Conservation (phyloP, 805 yeast species). For the Candida insectorum region DNA sequence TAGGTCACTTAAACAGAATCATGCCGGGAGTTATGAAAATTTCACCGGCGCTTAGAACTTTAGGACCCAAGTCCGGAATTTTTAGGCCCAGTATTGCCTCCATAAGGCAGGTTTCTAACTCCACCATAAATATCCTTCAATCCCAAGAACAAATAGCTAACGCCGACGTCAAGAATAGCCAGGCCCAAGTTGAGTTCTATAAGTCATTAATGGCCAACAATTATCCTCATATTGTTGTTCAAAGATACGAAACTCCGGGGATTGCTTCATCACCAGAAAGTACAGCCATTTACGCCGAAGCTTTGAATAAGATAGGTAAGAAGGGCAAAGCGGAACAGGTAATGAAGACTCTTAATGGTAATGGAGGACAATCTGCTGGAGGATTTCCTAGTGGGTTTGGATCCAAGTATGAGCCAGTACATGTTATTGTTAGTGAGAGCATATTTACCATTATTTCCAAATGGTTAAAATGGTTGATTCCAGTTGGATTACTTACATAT, state of each 20-base stretch:
- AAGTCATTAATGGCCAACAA: constrained; percentile 67
- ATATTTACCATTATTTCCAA: constrained; percentile 72
- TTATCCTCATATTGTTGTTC: constrained; percentile 95
- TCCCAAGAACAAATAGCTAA: constrained; percentile 84
- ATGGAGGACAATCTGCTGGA: background rate
- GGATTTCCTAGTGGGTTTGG: constrained; percentile 46
- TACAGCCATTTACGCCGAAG: constrained; percentile 73
- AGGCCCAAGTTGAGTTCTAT: constrained; percentile 81
- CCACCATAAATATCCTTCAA: constrained; percentile 24
- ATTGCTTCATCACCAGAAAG: constrained; percentile 81
- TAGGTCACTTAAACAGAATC: too few relatives aligned
- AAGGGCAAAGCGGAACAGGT: constrained; percentile 72
- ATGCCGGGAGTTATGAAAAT: too few relatives aligned
- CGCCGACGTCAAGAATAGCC: constrained; percentile 62
- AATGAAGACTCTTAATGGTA: constrained; percentile 29
- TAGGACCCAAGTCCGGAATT: too few relatives aligned
- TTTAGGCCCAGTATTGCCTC: too few relatives aligned
- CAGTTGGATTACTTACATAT: constrained; percentile 75
- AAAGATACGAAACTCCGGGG: constrained; percentile 92
- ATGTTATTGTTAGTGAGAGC: constrained; percentile 89
- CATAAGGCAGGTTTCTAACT: constrained; percentile 11
- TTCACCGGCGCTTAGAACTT: too few relatives aligned
- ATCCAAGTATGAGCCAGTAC: constrained; percentile 77
- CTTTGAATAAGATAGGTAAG: constrained; percentile 75
- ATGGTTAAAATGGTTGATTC: constrained; percentile 86